Base-by-base conservation (phyloP, 2,329 filamentous ascomycete genomes). In the Aspergillus persii region DNA sequence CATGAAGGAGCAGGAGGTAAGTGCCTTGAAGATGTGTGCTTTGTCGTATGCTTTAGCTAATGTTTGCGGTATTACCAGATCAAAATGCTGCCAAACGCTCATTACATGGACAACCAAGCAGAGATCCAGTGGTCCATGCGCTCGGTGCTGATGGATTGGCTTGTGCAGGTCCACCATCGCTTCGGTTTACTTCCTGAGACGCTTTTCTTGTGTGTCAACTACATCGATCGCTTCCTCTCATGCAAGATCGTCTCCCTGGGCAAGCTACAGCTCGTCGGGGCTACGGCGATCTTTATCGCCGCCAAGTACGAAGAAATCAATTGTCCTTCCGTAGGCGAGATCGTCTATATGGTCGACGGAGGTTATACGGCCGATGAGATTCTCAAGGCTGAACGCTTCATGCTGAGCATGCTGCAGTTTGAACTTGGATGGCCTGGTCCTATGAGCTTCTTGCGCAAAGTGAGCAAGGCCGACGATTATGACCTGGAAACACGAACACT, bases 51-150 rank as follows among this genome's bases (percentile, higher is more conserved):
- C 36, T n/a, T n/a, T 41, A 3, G n/a, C 41, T 29, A 54, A 31
- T 29, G n/a, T 23, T 30, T 39, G 12, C 51, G 30, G 27, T 11
- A 29, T 52, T 47, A 7, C 55, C 61, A 92, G 90, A 85, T 83
- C 74, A 87, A 83, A 67, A 90, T 97, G 86, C 82, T 93, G 46
- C 95, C 95, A 1, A 93, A 95, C 70, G 83, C 92, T 3, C 86
- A 95, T 74, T 99, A 99, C 81, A 99, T 99, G 94, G 92, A 96
- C 63, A 88, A 90, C 66, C 95, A 99, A 75, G 88, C 89, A n/a
- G 94, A 98, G 76, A 96, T 99, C 58, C 91, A 96, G 73, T 99
- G 95, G 95, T 96, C 93, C 2, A 99, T 98, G 95, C 91, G 95
- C 50, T 89, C 92, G 5, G 92, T 98, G 26, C 83, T 99, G 56